phyloP scores from a whole-genome alignment of 2,329 filamentous ascomycete genomes.

The Exophiala sp. region DNA sequence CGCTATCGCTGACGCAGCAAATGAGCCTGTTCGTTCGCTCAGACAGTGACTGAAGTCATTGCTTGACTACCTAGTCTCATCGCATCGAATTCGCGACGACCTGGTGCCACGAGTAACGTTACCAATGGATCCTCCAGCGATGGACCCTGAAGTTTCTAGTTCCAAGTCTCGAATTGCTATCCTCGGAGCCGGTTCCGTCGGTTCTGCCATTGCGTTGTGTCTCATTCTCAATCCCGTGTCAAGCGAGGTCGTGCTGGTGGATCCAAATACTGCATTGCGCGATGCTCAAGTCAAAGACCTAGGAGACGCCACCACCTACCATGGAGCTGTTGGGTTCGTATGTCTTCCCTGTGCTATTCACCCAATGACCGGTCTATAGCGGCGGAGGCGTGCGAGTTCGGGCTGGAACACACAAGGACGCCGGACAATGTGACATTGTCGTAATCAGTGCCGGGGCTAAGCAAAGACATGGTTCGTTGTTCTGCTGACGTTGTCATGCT shows the following conservation, averaged over 20 bases:
- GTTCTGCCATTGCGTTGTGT: slow-evolving; percentile 47
- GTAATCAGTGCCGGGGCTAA: slow-evolving; percentile 53
- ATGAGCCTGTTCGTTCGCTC: no score
- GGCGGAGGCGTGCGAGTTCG: slow-evolving; percentile 19
- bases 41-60: no score
- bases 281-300: slow-evolving; percentile 50
- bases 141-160: slow-evolving; percentile 16
- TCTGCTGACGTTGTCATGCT: neutral
- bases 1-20: no score
- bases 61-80: neutral
- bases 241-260: slow-evolving; percentile 50
- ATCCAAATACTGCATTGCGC: slow-evolving; percentile 43
- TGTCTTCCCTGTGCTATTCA: slow-evolving; percentile 13
- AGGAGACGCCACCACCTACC: slow-evolving; percentile 46
- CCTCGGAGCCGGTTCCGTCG: slow-evolving; percentile 48
- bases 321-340: slow-evolving; percentile 43
- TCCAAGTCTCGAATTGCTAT: slow-evolving; percentile 40
- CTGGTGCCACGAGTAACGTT: neutral
- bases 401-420: slow-evolving; percentile 35
- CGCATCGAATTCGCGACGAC: neutral
- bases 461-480: slow-evolving; percentile 37
- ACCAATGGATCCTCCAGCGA: slow-evolving; percentile 12
- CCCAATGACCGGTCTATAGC: slow-evolving; percentile 6
- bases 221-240: slow-evolving; percentile 48
- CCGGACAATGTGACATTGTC: slow-evolving; percentile 50